Conservation (phyloP, 129 eudicot species). For the Lactuca saligna region DNA sequence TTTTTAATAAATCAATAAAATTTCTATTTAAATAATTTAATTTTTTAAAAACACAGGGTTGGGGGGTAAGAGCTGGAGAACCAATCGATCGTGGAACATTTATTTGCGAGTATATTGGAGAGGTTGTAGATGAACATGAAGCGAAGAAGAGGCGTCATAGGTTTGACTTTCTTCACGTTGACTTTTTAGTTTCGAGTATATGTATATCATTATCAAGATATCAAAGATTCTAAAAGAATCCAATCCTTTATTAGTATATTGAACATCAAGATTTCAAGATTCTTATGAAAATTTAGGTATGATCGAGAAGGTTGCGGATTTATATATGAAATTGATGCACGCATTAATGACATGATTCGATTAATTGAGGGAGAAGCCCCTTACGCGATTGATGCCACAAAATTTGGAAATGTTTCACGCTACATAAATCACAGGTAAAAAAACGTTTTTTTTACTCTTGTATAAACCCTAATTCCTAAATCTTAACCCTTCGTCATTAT, state of each 20-base stretch:
- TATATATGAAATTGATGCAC: conserved; percentile 69
- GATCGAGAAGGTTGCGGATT: conserved; percentile 57
- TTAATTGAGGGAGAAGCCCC: conserved; percentile 70
- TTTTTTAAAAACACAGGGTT: conserved; percentile 62
- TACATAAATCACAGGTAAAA: conserved; percentile 91
- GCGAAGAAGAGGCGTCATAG: conserved; percentile 79
- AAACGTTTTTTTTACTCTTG: not conserved
- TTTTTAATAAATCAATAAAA: not conserved
- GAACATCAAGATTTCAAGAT: not conserved
- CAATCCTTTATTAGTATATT: no score
- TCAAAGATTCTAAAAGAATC: no score
- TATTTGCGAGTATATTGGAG: conserved; percentile 90
- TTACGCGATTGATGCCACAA: conserved; percentile 76
- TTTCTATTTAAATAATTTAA: not conserved
- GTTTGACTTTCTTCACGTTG: conserved; percentile 36
- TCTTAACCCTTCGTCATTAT: conserved; percentile 8
- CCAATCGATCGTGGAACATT: conserved; percentile 74
- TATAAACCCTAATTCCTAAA: not conserved
- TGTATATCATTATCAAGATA: no score
- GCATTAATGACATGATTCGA: conserved; percentile 68
- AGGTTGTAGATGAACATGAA: conserved; percentile 81
- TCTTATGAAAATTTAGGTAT: conserved; percentile 40
- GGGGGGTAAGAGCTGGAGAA: conserved; percentile 95
- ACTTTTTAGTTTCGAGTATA: not conserved
- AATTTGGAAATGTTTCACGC: conserved; percentile 88